Conservation (phyloP, 192 early-diverging fungal species). For the Entomortierella chlamydospora region DNA sequence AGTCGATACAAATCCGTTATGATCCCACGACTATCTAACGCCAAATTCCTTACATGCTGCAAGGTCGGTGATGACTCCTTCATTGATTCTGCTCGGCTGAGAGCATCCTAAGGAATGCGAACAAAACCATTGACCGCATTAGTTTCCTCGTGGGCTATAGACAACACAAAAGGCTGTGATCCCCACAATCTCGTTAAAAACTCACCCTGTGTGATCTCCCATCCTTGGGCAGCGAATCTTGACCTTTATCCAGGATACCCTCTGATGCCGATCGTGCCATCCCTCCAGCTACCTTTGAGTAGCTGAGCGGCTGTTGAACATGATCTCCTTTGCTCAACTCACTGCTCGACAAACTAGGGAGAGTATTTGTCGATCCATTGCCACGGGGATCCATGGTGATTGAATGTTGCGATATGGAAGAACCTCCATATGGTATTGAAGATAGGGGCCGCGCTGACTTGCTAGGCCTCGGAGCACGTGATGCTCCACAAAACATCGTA, state of each 20-base stretch:
- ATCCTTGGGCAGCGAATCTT: not conserved
- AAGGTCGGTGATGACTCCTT: not conserved
- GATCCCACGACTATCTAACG: not conserved
- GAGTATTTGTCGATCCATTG: constrained; percentile 5
- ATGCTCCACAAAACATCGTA: constrained; percentile 53
- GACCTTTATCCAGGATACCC: constrained; percentile 12
- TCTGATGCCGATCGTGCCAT: constrained; percentile 27
- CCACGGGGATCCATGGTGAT: not conserved
- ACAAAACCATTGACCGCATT: not conserved
- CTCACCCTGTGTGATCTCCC: not conserved
- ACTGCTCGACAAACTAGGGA: not conserved
- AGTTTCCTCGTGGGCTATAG: not conserved
- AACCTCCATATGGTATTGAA: not conserved
- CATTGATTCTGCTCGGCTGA: constrained; percentile 14
- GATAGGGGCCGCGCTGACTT: not conserved
- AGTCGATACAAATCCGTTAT: not conserved
- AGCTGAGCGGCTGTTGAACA: not conserved
- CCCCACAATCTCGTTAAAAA: too few relatives aligned
- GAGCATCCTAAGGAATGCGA: not conserved
- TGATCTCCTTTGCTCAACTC: constrained; percentile 1
- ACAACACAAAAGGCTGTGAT: too few relatives aligned
- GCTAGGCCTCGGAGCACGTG: constrained; percentile 29
- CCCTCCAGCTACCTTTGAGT: constrained; percentile 15
- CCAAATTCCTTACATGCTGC: constrained; percentile 1
- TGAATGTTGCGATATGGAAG: not conserved